Evolutionary conservation across 139 green algal genomes (phyloP), one percentile per base, ranked within the genome.

Genomic region (Tetraselmis striata): DNA sequence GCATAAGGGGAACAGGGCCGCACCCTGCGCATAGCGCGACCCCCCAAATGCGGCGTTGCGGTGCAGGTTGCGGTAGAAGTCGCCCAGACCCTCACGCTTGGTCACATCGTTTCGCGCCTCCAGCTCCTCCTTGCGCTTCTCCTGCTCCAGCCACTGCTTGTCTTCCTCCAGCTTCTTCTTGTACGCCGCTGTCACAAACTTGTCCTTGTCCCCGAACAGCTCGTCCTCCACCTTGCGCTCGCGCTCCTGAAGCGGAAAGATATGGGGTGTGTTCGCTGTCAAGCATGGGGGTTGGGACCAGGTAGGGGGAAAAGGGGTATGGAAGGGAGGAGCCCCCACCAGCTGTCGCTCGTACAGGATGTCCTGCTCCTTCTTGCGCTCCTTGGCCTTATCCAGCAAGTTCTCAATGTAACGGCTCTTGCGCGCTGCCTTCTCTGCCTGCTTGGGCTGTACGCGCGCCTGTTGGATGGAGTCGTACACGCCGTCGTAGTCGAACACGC

Each of bases 111-210:
- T 32, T 29, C 5, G 67, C 80, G 30, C 24, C 67, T 84, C 80
- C 59, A 79, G 22, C 80, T 78, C 28, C 28, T 32, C 28, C 28
- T 78, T 31, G 1, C 78, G 59, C 77, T 87, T 81, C 81, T 92
- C 87, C 58, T 92, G 59, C 75, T 81, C 84, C 31, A 87, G 45
- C 88, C 85, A 92, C 82, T 84, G 89, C 85, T 93, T 85, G 31
- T 97, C 90, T 85, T 98, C 96, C 83, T 97, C 93, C 59, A 99
- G 90, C 85, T 99, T 98, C 78, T 92, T 92, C 28, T 92, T 90
- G 90, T 99, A 99, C 1, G 94, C 95, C 1, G 85, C 78, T 0
- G 96, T 99, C 23, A 98, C 90, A 86, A 99, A 99, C 81, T 93
- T 94, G 83, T 99, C 96, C 87, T 97, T 96, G 85, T 95, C 90